Conservation (phyloP, 2,329 filamentous ascomycete species). For the Fusarium irregulare region DNA sequence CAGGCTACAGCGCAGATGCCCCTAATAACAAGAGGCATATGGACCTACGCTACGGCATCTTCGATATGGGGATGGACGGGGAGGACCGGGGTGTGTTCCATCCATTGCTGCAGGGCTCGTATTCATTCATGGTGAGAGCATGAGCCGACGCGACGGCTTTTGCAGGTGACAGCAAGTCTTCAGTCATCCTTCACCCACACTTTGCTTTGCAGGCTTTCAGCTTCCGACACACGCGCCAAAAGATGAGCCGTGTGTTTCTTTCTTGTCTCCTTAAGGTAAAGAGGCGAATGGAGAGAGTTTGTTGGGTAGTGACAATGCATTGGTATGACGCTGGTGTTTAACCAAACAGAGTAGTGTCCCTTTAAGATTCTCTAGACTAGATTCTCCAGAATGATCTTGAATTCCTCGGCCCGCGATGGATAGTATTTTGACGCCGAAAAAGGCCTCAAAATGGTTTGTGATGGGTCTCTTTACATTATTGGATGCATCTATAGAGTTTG, state of each 20-base stretch:
- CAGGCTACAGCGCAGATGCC: not conserved
- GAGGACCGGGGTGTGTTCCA: constrained; percentile 2
- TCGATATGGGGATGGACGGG: constrained; percentile 9
- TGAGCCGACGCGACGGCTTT: constrained; percentile 33
- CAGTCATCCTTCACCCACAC: not conserved
- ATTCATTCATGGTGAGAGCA: constrained; percentile 40
- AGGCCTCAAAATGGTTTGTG: not conserved
- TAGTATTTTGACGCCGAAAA: not conserved
- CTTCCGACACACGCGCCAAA: constrained; percentile 35
- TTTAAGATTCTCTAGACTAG: not conserved
- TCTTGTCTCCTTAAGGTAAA: constrained; percentile 16
- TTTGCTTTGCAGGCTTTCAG: constrained; percentile 23
- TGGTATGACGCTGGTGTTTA: constrained; percentile 30
- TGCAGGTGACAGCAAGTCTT: constrained; percentile 37
- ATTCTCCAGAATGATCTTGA: constrained; percentile 5
- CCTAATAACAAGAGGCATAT: constrained; percentile 22
- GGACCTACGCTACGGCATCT: not conserved
- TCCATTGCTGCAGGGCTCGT: constrained; percentile 32
- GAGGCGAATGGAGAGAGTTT: constrained; percentile 21
- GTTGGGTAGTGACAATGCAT: constrained; percentile 28
- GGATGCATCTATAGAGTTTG: not conserved
- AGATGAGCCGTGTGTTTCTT: constrained; percentile 28
- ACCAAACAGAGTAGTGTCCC: constrained; percentile 3
- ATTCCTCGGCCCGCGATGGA: not conserved
- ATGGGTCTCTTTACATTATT: not conserved